phyloP scores from a whole-genome alignment of 305 asterid genomes.

The Solanum hybrid region DNA sequence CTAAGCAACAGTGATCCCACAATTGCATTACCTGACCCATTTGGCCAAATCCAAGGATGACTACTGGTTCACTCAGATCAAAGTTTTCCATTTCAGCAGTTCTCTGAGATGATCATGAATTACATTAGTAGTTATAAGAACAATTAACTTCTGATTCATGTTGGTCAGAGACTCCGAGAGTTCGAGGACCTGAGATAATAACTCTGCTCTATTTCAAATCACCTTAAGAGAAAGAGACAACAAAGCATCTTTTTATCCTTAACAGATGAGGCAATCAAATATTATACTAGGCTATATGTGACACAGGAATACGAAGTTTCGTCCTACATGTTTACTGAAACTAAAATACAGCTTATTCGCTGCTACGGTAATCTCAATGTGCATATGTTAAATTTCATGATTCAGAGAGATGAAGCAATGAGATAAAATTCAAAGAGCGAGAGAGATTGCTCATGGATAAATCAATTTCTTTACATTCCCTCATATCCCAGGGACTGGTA shows the following conservation, averaged over 20 bases:
- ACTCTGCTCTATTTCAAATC: background rate
- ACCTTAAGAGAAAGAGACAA: background rate
- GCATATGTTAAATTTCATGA: background rate
- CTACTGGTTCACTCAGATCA: conserved; percentile 80
- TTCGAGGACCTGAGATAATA: background rate
- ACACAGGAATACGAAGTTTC: background rate
- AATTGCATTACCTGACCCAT: conserved; percentile 75
- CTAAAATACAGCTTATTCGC: background rate
- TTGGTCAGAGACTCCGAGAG: background rate
- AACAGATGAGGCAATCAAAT: background rate
- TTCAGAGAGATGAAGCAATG: background rate
- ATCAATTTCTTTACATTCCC: background rate
- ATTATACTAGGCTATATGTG: background rate
- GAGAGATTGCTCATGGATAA: background rate
- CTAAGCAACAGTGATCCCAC: conserved; percentile 1
- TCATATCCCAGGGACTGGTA: background rate
- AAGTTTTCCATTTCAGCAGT: conserved; percentile 49
- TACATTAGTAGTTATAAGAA: conserved; percentile 2
- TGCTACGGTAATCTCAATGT: background rate
- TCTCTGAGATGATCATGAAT: conserved; percentile 38
- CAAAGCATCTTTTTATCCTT: background rate
- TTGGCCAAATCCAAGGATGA: conserved; percentile 93
- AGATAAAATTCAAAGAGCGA: background rate
- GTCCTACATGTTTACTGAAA: background rate
- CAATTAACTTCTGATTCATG: background rate